phyloP scores from a whole-genome alignment of 495 filamentous ascomycete species.

The Cladorrhinum samala region DNA sequence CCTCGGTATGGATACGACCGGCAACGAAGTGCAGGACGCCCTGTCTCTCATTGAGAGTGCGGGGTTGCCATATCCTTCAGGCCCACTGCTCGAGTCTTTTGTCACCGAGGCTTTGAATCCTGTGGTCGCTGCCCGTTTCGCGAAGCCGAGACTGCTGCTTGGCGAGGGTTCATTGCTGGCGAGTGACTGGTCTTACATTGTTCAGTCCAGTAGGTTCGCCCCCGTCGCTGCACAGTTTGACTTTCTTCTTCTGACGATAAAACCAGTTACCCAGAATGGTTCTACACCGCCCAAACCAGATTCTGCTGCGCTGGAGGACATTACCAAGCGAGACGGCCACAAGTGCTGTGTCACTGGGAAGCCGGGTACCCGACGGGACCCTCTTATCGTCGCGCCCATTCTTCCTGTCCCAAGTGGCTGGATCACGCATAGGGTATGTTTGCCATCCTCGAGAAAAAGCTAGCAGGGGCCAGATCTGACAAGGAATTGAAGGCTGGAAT shows the following conservation, averaged over 20 bases:
- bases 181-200: constrained; percentile 21
- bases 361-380: constrained; percentile 17
- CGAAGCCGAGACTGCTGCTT: constrained; percentile 11
- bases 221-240: no score
- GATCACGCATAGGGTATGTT: constrained; percentile 3
- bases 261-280: constrained; percentile 10
- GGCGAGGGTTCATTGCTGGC: constrained; percentile 17
- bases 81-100: constrained; percentile 10
- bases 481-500: not conserved
- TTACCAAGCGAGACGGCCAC: constrained; percentile 19
- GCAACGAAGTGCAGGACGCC: not conserved
- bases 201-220: constrained; percentile 15
- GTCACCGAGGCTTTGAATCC: constrained; percentile 14
- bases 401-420: constrained; percentile 18
- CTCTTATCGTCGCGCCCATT: constrained; percentile 22
- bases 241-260: not conserved
- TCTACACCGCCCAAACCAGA: constrained; percentile 10
- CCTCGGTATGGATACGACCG: not conserved
- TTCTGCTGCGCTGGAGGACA: constrained; percentile 4
- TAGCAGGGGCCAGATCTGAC: not conserved
- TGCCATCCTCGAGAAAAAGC: not conserved
- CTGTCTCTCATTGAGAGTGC: constrained; percentile 26
- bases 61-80: constrained; percentile 18
- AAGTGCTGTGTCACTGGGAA: constrained; percentile 25
- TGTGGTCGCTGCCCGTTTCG: constrained; percentile 13